Evolutionary conservation across 2,329 filamentous ascomycete genomes (phyloP), one percentile per base, ranked within the genome.

Genomic region (Diaporthe helianthi): DNA sequence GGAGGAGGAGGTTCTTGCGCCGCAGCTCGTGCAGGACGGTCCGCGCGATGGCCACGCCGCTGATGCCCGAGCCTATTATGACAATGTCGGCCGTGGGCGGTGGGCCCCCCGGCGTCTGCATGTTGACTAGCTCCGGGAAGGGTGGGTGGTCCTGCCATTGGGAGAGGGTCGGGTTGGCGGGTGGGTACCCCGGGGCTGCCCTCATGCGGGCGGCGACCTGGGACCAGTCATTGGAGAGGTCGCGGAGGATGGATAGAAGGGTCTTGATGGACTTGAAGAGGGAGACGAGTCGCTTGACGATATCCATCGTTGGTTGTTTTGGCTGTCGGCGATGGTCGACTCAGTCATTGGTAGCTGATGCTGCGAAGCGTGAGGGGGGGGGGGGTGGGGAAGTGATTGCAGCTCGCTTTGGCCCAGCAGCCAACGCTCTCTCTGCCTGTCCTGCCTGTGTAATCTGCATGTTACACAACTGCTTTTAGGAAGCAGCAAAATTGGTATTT

Each of bases 41-140:
- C 68, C 79, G 74, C 4, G 80, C 81, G 8, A 82, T 74, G n/a
- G 80, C 78, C 1, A 80, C 81, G 6, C 79, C 84, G 1, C 85
- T 83, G 67, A 88, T 86, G 0, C 86, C 86, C 24, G 84, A 86
- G 15, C 86, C 86, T 54, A 71, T 64, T 26, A 71, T 64, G 24
- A 67, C 69, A 31, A 71, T 60, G 52, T 71, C 67, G n/a, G 69
- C 69, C 0, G 61, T 54, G n/a, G 63, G 12, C 3, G 67, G 63
- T 9, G 55, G 67, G 3, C 67, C 63, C 2, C 69, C 69, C 2
- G 75, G 71, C 3, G 78, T 79, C 38, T 76, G 76, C 2, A 76
- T 73, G 58, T 80, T 72, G 60, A 79, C 78, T 13, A 85, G 77
- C 24, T 80, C 76, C 4, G 82, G 81, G 73, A 80, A 81, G 0